Evolutionary conservation across 495 filamentous ascomycete species (phyloP), one percentile per base, ranked within the genome.

Genomic region (Bathelium albidoporum): DNA sequence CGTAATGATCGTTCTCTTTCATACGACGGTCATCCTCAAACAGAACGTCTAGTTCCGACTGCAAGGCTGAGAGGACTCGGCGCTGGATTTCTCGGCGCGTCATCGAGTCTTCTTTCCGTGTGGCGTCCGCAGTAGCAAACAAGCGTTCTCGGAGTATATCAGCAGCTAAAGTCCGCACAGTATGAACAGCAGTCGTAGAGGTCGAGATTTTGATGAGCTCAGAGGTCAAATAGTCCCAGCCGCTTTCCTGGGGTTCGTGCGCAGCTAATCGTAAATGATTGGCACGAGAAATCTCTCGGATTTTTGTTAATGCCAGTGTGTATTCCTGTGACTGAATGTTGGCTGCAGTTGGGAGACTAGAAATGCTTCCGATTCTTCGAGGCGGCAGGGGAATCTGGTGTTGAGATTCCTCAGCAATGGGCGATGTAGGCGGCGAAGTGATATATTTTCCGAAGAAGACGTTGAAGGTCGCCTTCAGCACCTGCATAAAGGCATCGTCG

Each of bases 281-380:
- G 64, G 90, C 86, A 53, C 79, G 81, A 18, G 85, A 88, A 64
- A 96, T 71, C 63, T 91, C 87, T 5, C 87, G 87, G 16, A 90
- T 80, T 73, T 92, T 97, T 7, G 89, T 85, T 26, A 98, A 75
- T 4, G 90, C 88, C 72, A 97, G 95, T 10, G 84, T 78, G 65
- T 85, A 83, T 62, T 89, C 85, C 62, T 87, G 83, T 59, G 80
- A 81, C 41, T 70, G 67, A 20, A 70, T 61, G 36, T 72, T 68
- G n/a, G 69, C 69, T 32, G 65, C 59, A 26, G 82, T 77, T 0
- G 79, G 80, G 0, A 80, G 71, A 22, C 78, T 69, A 0, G 79
- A 76, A n/a, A 83, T 74, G 26, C 77, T 79, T 18, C 65, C 76
- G 22, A 72, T 59, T 75, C 78, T 64, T 77, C 79, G 41, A 41